Conservation (phyloP, 768 basidiomycete species). For the Boletus rubescentipes region DNA sequence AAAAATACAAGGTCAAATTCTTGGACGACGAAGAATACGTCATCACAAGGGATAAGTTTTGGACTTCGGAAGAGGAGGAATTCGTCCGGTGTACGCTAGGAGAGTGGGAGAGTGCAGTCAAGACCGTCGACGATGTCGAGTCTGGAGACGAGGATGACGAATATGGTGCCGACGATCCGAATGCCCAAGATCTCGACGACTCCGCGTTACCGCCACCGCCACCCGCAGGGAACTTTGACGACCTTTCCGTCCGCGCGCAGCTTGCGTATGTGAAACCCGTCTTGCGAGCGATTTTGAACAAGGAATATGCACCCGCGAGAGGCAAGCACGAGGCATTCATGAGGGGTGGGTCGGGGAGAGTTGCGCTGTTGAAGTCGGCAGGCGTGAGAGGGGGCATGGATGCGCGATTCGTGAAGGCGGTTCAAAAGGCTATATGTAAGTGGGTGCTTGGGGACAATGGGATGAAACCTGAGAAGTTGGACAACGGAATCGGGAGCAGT, state of each 20-base stretch:
- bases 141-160: constrained; percentile 32
- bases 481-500: background rate
- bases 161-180: constrained; percentile 31
- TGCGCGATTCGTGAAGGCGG: constrained; percentile 37
- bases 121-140: constrained; percentile 26
- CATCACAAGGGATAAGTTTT: constrained; percentile 53
- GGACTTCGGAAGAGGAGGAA: constrained; percentile 52
- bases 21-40: constrained; percentile 50
- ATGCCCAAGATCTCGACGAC: constrained; percentile 18
- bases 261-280: constrained; percentile 67
- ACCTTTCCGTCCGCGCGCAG: constrained; percentile 54
- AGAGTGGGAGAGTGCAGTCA: constrained; percentile 46
- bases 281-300: constrained; percentile 56
- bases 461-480: constrained; percentile 11
- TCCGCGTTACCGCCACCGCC: constrained; percentile 37
- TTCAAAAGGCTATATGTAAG: constrained; percentile 31
- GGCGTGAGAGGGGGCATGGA: constrained; percentile 40
- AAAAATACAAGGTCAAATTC: constrained; percentile 58
- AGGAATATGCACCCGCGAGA: constrained; percentile 52
- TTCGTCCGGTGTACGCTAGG: constrained; percentile 68
- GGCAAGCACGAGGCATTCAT: constrained; percentile 54
- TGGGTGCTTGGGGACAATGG: constrained; percentile 27
- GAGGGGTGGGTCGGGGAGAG: constrained; percentile 52
- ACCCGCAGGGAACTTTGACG: constrained; percentile 46
- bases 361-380: constrained; percentile 30